These are phyloP conservation scores for Kwoniella newhampshirensis DNA, from an alignment of 768 basidiomycete species.

Conservation along the genomic window DNA sequence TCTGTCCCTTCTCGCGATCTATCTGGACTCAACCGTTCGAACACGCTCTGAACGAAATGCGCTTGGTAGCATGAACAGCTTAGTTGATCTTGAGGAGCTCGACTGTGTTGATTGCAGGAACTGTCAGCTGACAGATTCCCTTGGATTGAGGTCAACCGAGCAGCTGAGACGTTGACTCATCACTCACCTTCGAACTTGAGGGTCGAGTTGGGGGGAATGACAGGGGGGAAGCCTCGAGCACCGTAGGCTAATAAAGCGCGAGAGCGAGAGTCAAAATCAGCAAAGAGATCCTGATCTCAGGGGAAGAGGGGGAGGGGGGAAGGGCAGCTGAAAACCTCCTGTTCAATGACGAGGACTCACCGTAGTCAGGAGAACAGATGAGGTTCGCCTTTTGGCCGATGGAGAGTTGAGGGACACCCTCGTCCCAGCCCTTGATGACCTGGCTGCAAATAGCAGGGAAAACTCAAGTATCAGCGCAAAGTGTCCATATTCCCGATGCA, in stretches of 20 bases:
- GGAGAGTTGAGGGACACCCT: conserved; percentile 52
- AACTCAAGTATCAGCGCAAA: too few species aligned
- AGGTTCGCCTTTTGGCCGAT: conserved; percentile 54
- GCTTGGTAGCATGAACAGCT: too few species aligned
- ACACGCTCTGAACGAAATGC: too few species aligned
- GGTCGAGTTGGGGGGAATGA: conserved; percentile 53
- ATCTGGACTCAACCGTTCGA: too few species aligned
- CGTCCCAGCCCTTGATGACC: conserved; percentile 54
- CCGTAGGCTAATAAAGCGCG: conserved; percentile 34
- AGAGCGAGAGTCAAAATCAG: conserved; percentile 6
- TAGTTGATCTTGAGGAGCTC: conserved; percentile 47
- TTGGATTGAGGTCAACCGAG: not conserved
- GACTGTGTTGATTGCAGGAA: conserved; percentile 15
- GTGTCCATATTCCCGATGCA: too few species aligned
- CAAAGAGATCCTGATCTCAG: too few species aligned
- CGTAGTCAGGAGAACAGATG: conserved; percentile 53
- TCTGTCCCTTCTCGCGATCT: too few species aligned
- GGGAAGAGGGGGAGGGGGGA: not conserved
- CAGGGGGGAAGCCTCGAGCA: conserved; percentile 51
- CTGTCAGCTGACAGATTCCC: not conserved
- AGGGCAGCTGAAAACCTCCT: too few species aligned
- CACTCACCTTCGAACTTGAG: conserved; percentile 49
- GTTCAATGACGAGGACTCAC: conserved; percentile 29
- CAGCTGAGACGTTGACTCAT: not conserved
- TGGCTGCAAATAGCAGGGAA: conserved; percentile 16